These are phyloP conservation scores for Cladosporium sp. DNA, from an alignment of 2,329 filamentous ascomycete species.

Conservation along the genomic window DNA sequence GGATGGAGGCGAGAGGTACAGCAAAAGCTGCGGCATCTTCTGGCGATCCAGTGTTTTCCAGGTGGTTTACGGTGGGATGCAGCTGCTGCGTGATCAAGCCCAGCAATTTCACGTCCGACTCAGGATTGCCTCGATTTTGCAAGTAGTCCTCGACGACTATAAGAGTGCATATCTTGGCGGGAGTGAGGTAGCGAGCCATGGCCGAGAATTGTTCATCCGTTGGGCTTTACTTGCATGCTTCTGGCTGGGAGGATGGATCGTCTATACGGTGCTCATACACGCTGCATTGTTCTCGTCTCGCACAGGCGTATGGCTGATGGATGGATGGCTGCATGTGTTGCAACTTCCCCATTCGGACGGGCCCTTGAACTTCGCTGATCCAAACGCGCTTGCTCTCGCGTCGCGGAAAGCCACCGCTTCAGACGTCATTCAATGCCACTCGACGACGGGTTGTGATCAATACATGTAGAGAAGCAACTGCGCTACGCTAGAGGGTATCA, in stretches of 20 bases:
- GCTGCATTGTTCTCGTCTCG: neutral
- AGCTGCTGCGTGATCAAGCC: constrained; percentile 62
- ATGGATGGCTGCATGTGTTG: neutral
- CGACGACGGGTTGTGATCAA: neutral
- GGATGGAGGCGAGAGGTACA: constrained; percentile 5
- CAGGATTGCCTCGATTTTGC: neutral
- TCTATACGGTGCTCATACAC: neutral
- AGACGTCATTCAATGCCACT: constrained; percentile 1
- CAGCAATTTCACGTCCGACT: constrained; percentile 48
- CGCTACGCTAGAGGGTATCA: too few species aligned
- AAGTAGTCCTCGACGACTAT: constrained; percentile 74
- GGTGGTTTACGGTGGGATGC: constrained; percentile 16
- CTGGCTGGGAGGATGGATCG: neutral
- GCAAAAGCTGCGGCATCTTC: constrained; percentile 40
- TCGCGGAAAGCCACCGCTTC: constrained; percentile 4
- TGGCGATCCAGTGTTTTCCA: constrained; percentile 37
- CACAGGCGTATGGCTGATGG: neutral
- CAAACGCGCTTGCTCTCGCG: constrained; percentile 3
- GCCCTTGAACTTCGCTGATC: neutral
- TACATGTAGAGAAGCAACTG: too few species aligned
- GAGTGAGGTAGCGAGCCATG: constrained; percentile 83
- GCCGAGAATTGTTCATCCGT: neutral
- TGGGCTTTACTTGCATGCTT: constrained; percentile 16
- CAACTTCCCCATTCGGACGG: neutral
- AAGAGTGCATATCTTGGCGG: constrained; percentile 79